phyloP scores from a whole-genome alignment of 2,329 filamentous ascomycete genomes.

The Alternaria viburni region DNA sequence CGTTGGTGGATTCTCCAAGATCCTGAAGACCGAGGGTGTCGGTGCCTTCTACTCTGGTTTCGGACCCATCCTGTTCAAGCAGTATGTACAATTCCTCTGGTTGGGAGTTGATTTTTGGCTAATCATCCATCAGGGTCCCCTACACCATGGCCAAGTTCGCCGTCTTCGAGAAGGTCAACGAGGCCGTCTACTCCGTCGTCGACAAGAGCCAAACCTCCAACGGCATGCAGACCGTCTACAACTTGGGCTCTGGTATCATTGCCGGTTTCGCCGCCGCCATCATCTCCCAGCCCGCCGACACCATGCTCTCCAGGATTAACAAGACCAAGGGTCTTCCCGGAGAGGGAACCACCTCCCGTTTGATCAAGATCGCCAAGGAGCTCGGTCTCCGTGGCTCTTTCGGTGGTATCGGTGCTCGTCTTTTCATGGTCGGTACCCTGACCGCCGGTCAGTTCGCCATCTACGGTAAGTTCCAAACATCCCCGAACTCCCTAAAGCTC shows the following conservation, averaged over 20 bases:
- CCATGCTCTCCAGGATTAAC: constrained; percentile 96
- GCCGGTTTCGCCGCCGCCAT: constrained; percentile 87
- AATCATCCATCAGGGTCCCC: constrained; percentile 67
- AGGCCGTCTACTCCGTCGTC: constrained; percentile 70
- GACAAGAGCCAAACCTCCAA: constrained; percentile 75
- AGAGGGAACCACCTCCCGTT: constrained; percentile 79
- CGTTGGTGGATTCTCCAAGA: constrained; percentile 80
- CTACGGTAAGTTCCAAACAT: too few species aligned
- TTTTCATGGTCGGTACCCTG: constrained; percentile 72
- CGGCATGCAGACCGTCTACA: constrained; percentile 76
- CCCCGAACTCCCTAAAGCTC: too few species aligned
- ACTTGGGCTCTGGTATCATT: constrained; percentile 83
- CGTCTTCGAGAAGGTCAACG: constrained; percentile 87
- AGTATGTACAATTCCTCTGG: constrained; percentile 33
- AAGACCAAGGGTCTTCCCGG: constrained; percentile 88
- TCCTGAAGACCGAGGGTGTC: constrained; percentile 79
- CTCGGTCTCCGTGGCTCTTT: constrained; percentile 80
- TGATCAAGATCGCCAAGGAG: constrained; percentile 88
- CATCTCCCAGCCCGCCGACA: constrained; percentile 89
- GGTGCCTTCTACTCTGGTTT: constrained; percentile 91
- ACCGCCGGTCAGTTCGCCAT: constrained; percentile 76
- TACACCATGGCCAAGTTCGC: constrained; percentile 97
- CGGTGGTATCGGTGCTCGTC: constrained; percentile 80
- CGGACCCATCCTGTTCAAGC: constrained; percentile 62
- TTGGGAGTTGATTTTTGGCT: constrained; percentile 4